phyloP scores from a whole-genome alignment of 2,329 filamentous ascomycete species.

The Drechmeria coniospora region DNA sequence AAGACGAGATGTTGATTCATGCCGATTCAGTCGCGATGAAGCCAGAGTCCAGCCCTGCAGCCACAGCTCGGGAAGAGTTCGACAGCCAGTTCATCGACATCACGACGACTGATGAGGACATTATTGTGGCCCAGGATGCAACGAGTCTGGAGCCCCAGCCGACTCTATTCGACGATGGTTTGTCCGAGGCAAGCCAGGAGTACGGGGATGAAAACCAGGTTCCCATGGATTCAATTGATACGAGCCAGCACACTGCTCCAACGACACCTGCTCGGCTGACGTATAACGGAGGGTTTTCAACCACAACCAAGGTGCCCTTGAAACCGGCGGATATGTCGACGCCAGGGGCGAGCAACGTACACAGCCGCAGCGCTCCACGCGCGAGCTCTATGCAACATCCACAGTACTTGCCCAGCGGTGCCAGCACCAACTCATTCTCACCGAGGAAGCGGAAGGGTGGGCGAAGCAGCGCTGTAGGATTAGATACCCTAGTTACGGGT shows the following conservation, averaged over 20 bases:
- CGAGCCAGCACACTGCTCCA: conserved; percentile 17
- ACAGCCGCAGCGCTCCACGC: conserved; percentile 34
- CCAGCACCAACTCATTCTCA: conserved; percentile 39
- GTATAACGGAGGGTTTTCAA: conserved; percentile 42
- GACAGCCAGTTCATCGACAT: conserved; percentile 24
- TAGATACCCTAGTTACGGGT: too few relatives aligned
- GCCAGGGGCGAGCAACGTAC: conserved; percentile 30
- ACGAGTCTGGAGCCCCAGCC: conserved; percentile 31
- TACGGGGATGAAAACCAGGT: conserved; percentile 52
- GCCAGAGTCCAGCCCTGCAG: conserved; percentile 6
- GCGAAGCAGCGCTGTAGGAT: conserved; percentile 7
- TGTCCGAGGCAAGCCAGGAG: conserved; percentile 48
- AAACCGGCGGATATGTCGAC: conserved; percentile 50
- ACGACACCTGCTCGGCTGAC: conserved; percentile 40
- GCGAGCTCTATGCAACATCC: conserved; percentile 27
- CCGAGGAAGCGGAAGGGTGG: conserved; percentile 32
- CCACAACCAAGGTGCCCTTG: conserved; percentile 62
- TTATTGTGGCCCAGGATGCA: conserved; percentile 41
- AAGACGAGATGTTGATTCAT: conserved; percentile 39
- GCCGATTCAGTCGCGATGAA: conserved; percentile 7
- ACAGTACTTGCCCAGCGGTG: conserved; percentile 28
- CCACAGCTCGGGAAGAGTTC: conserved; percentile 6
- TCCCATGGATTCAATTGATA: conserved; percentile 35
- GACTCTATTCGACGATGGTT: conserved; percentile 29
- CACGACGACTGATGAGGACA: conserved; percentile 37